Evolutionary conservation across 306 rosid genomes (phyloP).

Genomic region (Prunus salicina): DNA sequence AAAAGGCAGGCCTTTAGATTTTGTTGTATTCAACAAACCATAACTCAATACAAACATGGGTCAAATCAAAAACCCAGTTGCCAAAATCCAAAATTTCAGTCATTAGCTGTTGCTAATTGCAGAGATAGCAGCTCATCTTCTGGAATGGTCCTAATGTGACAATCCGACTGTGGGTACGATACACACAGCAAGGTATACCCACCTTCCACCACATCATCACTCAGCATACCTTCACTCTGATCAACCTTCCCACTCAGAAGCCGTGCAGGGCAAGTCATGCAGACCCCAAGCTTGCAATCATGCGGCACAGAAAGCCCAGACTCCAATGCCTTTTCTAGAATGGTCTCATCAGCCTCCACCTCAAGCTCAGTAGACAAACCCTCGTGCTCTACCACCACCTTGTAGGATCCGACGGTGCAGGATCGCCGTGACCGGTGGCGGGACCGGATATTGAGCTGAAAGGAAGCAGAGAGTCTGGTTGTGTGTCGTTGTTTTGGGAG

Average conservation of each 20-base stretch:
- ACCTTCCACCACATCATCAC: conserved; percentile 91
- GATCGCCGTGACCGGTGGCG: conserved; percentile 23
- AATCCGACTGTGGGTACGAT: conserved; percentile 77
- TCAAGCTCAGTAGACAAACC: conserved; percentile 56
- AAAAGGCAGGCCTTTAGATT: background rate
- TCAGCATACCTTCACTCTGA: conserved; percentile 97
- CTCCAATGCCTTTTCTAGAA: conserved; percentile 66
- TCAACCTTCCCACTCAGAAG: conserved; percentile 76
- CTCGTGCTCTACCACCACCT: conserved; percentile 79
- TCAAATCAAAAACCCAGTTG: background rate
- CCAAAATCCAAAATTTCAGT: conserved; percentile 35
- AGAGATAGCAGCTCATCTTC: conserved; percentile 83
- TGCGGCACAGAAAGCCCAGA: conserved; percentile 73
- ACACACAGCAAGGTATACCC: conserved; percentile 77
- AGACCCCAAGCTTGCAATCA: conserved; percentile 96
- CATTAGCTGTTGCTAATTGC: conserved; percentile 93
- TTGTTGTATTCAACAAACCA: conserved; percentile 11
- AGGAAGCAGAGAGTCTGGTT: conserved; percentile 27
- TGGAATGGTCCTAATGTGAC: conserved; percentile 66
- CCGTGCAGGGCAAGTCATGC: conserved; percentile 98
- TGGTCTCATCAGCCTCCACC: conserved; percentile 55
- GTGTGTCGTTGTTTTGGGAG: conserved; percentile 36
- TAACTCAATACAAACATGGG: conserved; percentile 11
- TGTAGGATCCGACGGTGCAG: conserved; percentile 48
- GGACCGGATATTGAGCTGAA: conserved; percentile 29